Evolutionary conservation across 176 grass and related monocot species (phyloP).

Genomic region (Eleusine coracana): DNA sequence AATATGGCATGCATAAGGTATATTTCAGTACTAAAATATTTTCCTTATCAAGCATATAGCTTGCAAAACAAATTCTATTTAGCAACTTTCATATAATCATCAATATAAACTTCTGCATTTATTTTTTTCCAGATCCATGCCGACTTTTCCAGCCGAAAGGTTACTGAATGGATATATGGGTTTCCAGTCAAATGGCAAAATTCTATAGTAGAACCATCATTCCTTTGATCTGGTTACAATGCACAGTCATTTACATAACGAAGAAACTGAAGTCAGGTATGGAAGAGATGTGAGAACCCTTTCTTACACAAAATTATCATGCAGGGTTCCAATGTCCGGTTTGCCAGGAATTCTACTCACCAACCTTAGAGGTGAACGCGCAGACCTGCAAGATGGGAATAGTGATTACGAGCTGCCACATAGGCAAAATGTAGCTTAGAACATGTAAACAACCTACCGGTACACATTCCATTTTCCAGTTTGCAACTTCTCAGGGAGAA

Average conservation of each 20-base stretch:
- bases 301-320: slow-evolving; percentile 83
- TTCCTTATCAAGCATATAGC: slow-evolving; percentile 2
- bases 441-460: slow-evolving; percentile 52
- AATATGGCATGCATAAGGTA: slow-evolving; percentile 8
- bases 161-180: too few relatives aligned
- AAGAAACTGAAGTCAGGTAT: not conserved
- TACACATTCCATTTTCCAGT: slow-evolving; percentile 98
- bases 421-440: not conserved
- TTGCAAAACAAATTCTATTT: not conserved
- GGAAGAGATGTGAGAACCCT: not conserved
- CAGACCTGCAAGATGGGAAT: slow-evolving; percentile 54
- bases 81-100: slow-evolving; percentile 2
- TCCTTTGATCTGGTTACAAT: not conserved
- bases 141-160: too few relatives aligned
- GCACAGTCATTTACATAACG: not conserved
- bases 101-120: too few relatives aligned
- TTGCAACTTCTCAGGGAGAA: slow-evolving; percentile 94
- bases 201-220: too few relatives aligned
- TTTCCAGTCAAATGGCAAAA: too few relatives aligned
- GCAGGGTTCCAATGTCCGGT: slow-evolving; percentile 75
- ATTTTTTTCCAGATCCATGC: too few relatives aligned
- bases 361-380: slow-evolving; percentile 61
- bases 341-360: slow-evolving; percentile 46
- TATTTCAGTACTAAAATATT: not conserved
- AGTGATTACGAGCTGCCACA: not conserved